Base-by-base conservation (phyloP, 345 rosid species). In the Nephelium lappaceum region DNA sequence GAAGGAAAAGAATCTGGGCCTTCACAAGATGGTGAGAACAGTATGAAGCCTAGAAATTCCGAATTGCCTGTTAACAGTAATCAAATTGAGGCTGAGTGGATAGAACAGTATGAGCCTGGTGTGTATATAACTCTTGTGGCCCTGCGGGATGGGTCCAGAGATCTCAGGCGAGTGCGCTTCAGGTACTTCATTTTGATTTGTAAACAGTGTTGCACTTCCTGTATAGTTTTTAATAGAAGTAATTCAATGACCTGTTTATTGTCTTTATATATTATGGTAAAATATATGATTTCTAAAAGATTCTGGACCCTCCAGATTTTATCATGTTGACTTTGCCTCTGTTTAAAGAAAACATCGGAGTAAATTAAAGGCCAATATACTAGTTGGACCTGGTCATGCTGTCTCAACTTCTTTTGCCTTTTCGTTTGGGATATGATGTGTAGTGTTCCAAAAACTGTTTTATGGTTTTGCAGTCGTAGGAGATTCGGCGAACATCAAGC, bases 81-180 rank as follows among this genome's bases (percentile, higher is more conserved):
- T 80, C 94, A 88, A 78, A 89, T 88, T 3, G 98, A 91, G 81
- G 95, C 98, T 0, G 99, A 94, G 81, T 89, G 99, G 98, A 96
- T 89, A 16, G 99, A 96, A 70, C 99, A 93, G 73, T 93, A 91
- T 75, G 99, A 96, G 81, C 90, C 95, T 24, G 98, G 99, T 75
- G 98, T 96, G 63, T 96, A 91, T 78, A 91, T 94, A 77, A 94
- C 99, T 68, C 92, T 96, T 10, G 86, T 93, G 79, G 93, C 97
- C 21, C 78, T 96, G 70, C 95, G 79, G 8, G 97, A 94, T 73
- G 99, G 99, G 81, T 91, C 97, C n/a, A 94, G 98, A 83, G 99
- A 94, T 86, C 94, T 96, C 76, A 96, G 91, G 86, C 89, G 99
- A 72, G 98, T 96, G 78, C 98, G 99, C 75, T 96, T 96, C 93